Evolutionary conservation across 345 rosid species (phyloP).

Genomic region (Melaleuca alternifolia): DNA sequence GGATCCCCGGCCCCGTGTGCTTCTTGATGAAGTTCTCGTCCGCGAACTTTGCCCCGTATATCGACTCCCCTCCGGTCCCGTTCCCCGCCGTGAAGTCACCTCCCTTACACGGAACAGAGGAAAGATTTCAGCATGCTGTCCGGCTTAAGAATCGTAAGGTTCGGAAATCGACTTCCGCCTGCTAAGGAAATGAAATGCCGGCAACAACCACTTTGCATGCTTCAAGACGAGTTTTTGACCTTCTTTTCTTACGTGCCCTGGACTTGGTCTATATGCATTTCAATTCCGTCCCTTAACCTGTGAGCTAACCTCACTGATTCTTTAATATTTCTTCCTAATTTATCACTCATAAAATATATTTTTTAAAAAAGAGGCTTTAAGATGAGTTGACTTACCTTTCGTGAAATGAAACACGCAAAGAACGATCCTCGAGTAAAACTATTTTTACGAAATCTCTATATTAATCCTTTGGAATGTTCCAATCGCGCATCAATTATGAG

Average conservation of each 20-base stretch:
- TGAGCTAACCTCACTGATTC: neutral
- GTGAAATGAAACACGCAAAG: neutral
- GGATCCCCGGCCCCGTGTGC: slow-evolving; percentile 5
- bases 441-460: rapidly evolving
- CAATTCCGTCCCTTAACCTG: neutral
- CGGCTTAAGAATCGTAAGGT: neutral
- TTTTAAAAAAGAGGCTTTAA: neutral
- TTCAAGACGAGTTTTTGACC: neutral
- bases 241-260: no score
- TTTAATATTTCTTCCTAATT: neutral
- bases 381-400: neutral
- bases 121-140: neutral
- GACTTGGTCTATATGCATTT: neutral
- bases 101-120: neutral
- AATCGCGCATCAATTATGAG: neutral
- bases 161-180: neutral
- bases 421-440: neutral
- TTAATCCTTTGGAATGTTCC: neutral
- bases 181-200: neutral
- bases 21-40: slow-evolving; percentile 10
- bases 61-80: slow-evolving; percentile 14
- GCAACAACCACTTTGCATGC: neutral
- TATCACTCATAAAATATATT: neutral
- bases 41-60: slow-evolving; percentile 7
- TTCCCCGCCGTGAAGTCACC: slow-evolving; percentile 13